phyloP scores from a whole-genome alignment of 1,284 basidiomycete genomes.

The Marasmius sp. region DNA sequence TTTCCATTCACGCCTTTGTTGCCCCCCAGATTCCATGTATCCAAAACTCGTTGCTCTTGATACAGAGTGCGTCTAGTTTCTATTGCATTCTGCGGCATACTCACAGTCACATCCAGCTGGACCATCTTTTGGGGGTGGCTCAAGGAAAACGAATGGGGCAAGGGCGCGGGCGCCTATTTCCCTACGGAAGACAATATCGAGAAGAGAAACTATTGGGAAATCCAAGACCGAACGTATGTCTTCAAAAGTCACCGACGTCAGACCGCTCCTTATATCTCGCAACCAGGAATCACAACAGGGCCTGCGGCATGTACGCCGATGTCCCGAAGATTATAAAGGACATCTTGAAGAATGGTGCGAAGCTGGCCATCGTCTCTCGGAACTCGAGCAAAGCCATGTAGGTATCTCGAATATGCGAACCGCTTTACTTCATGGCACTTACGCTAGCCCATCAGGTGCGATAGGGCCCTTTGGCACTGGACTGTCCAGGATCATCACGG shows the following conservation, averaged over 20 bases:
- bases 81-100: background rate
- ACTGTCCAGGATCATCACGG: background rate
- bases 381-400: constrained; percentile 15
- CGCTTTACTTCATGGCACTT: background rate
- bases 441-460: background rate
- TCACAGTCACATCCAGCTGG: background rate
- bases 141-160: background rate
- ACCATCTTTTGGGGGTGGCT: constrained; percentile 1
- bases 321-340: constrained; percentile 13
- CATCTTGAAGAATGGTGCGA: constrained; percentile 12
- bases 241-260: background rate
- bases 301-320: constrained; percentile 12
- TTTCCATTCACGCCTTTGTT: background rate
- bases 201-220: background rate
- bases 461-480: constrained; percentile 2
- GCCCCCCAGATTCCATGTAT: background rate
- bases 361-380: constrained; percentile 15
- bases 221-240: background rate
- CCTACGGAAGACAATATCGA: constrained; percentile 1
- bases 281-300: background rate
- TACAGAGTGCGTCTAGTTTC: background rate
- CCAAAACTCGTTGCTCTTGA: constrained; percentile 1
- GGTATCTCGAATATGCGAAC: background rate
- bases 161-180: background rate
- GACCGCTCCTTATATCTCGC: background rate